Evolutionary conservation across 495 filamentous ascomycete species (phyloP), one percentile per base, ranked within the genome.

Genomic region (Xylaria nigripes): DNA sequence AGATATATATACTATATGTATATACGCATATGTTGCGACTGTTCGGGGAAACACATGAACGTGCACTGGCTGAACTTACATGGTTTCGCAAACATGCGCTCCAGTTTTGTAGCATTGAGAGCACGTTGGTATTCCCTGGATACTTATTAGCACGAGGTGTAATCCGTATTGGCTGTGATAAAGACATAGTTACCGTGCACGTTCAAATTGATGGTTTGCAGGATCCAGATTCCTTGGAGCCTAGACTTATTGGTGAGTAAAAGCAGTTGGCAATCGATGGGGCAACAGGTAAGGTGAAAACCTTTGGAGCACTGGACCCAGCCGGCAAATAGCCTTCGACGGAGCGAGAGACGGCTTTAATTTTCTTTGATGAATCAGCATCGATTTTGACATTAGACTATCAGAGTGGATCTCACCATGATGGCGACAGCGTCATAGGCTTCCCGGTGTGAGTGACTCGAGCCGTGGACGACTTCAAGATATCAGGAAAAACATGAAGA

Each of bases 51-150:
- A n/a, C n/a, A n/a, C n/a, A n/a, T n/a, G n/a, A n/a, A n/a, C n/a
- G n/a, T n/a, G n/a, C n/a, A 18, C 7, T 36, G n/a, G 48, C 4
- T 10, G 18, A 13, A 53, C 55, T 42, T 30, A 57, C 55, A 98
- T 4, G 93, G 93, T 49, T 89, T 83, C 19, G 93, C 92, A 65
- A 97, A 96, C 82, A 98, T 90, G 58, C 93, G 85, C 69, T 96
- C 89, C 48, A 98, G 69, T 62, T 98, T 98, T 45, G 87, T 87
- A 7, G 91, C 90, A 81, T 91, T 96, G 61, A 67, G 57, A 1
- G 61, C 64, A 21, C 49, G 38, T 51, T 23, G 8, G 15, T 12
- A 24, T 32, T 43, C 29, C 6, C 22, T 40, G 12, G 25, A 42
- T 24, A 44, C 38, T 16, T 24, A 38, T 16, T 18, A 43, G 12